Evolutionary conservation across 305 asterid species (phyloP).

Genomic region (Salvia sclarea): DNA sequence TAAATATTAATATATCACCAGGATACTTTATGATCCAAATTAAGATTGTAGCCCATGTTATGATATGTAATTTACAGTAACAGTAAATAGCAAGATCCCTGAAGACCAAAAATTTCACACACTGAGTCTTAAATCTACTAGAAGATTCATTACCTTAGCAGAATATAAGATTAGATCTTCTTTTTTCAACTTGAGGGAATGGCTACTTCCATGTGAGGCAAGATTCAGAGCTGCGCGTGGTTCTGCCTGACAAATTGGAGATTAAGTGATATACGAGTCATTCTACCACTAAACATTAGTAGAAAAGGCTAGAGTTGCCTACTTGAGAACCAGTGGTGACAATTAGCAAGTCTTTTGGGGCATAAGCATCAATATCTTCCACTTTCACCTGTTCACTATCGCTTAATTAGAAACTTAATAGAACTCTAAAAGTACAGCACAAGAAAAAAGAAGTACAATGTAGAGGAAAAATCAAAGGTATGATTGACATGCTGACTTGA

Average conservation of each 20-base stretch:
- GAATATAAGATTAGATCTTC: constrained; percentile 92
- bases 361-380: constrained; percentile 95
- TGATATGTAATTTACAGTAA: not conserved
- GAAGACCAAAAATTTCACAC: constrained; percentile 5
- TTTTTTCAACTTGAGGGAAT: constrained; percentile 83
- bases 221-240: constrained; percentile 99
- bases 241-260: constrained; percentile 79
- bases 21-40: not conserved
- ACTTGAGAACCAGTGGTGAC: constrained; percentile 99
- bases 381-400: constrained; percentile 68
- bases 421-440: constrained; percentile 23
- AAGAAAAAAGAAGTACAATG: constrained; percentile 20
- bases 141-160: constrained; percentile 73
- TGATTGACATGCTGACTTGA: constrained; percentile 10
- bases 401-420: constrained; percentile 31
- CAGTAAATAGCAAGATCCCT: not conserved
- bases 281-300: constrained; percentile 25
- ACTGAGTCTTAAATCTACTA: constrained; percentile 10
- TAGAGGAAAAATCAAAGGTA: not conserved
- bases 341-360: constrained; percentile 94
- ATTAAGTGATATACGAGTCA: constrained; percentile 34
- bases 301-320: constrained; percentile 40
- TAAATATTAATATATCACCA: not conserved
- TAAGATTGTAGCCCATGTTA: not conserved
- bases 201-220: constrained; percentile 97